These are phyloP conservation scores for Talaromyces stipitatus DNA, from an alignment of 495 filamentous ascomycete species.

Conservation along the genomic window DNA sequence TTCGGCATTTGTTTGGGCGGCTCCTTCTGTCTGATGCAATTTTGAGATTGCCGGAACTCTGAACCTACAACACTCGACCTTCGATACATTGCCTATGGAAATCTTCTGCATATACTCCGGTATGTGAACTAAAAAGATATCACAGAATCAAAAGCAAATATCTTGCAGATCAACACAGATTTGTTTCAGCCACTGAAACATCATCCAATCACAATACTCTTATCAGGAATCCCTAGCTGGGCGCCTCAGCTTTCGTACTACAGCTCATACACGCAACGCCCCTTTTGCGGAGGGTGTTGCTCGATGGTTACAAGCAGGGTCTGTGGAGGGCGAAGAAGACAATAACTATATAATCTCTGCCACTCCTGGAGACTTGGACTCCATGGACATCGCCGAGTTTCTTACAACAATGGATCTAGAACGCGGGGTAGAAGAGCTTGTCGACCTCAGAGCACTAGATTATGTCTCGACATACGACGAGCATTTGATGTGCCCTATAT, in stretches of 20 bases:
- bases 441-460: slow-evolving; percentile 65
- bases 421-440: slow-evolving; percentile 20
- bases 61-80: background rate
- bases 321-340: background rate
- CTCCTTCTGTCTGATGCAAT: background rate
- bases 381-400: slow-evolving; percentile 7
- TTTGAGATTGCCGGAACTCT: slow-evolving; percentile 2
- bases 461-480: slow-evolving; percentile 63
- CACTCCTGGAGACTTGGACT: slow-evolving; percentile 5
- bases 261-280: background rate
- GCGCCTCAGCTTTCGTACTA: background rate
- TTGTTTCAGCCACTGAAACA: background rate
- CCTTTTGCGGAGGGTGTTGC: background rate
- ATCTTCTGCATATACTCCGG: no score
- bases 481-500: slow-evolving; percentile 79
- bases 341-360: background rate
- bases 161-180: background rate
- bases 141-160: no score
- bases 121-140: background rate
- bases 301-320: background rate
- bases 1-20: slow-evolving; percentile 1
- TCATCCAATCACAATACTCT: background rate
- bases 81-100: background rate
- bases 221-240: background rate
- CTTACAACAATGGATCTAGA: slow-evolving; percentile 17